Base-by-base conservation (phyloP, 2,329 filamentous ascomycete genomes). In the Ambrosiella cleistominuta region DNA sequence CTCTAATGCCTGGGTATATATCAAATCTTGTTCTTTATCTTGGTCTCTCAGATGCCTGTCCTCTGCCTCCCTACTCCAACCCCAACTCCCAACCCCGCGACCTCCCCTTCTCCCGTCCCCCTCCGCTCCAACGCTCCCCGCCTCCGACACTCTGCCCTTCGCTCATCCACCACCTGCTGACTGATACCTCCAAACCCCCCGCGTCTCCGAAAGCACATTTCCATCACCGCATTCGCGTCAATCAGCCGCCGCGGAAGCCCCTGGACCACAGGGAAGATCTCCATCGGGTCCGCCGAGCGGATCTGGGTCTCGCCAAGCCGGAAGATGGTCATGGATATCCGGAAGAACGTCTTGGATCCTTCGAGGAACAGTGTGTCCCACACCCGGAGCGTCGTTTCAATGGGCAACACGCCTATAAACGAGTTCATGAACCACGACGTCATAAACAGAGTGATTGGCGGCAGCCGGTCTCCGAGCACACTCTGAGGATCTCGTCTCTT, bases 381-480 rank as follows among this genome's bases (percentile, higher is more conserved):
- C 1, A 96, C 88, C 7, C 91, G 85, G 15, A 96, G 77, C 0
- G 90, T 91, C 15, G 85, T 88, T 71, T 97, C 91, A 62, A 95
- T 89, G 1, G 91, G 91, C 15, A 97, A 73, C 0, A 88, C 95
- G 57, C 90, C 89, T 61, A 96, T 93, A 69, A 93, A 96, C 65
- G 93, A 86, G 54, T 87, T 94, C 91, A 97, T 96, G 69, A 97
- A 94, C 91, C 91, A 97, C 3, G 90, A 87, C 8, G 90, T 95
- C 69, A 93, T 88, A 64, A 89, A 94, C 4, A 97, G 77, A 0
- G 88, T 93, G 63, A 97, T 91, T 11, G 91, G 90, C 0, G 91
- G 91, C 9, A 96, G 77, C 3, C 85, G 78, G 54, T 72, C 71
- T 2, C 71, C 72, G 71, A 70, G 49, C 65, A 69, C 47, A 68